Conservation (phyloP, 2,329 filamentous ascomycete genomes). For the Atkinsonella texensis region DNA sequence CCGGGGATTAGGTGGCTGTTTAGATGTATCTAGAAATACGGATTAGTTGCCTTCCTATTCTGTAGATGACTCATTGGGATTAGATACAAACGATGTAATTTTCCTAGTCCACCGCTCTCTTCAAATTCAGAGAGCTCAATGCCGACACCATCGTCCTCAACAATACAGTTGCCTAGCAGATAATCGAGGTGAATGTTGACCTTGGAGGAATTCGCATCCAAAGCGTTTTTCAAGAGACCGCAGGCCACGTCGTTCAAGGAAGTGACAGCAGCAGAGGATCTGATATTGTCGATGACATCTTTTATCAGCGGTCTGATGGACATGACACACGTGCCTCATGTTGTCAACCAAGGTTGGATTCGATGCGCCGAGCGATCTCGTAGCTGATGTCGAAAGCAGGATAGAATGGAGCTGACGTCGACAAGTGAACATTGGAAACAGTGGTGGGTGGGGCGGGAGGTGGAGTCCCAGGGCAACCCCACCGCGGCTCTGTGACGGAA, state of each 20-base stretch:
- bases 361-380: background rate
- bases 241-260: conserved; percentile 59
- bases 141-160: conserved; percentile 77
- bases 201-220: conserved; percentile 65
- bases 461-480: no score
- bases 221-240: conserved; percentile 68
- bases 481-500: no score
- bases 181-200: conserved; percentile 66
- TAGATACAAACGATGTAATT: conserved; percentile 51
- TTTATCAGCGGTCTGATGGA: conserved; percentile 58
- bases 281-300: conserved; percentile 65
- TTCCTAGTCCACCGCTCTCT: conserved; percentile 58
- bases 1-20: conserved; percentile 34
- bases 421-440: no score
- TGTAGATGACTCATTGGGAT: background rate
- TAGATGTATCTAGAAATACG: conserved; percentile 60
- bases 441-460: no score
- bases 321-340: conserved; percentile 27
- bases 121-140: conserved; percentile 63
- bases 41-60: background rate
- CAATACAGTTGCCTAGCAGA: conserved; percentile 57
- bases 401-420: no score
- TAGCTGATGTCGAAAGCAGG: background rate
- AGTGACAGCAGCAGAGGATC: conserved; percentile 70
- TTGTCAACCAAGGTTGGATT: background rate